phyloP scores from a whole-genome alignment of 83 land plant genomes.

The Picea mariana region DNA sequence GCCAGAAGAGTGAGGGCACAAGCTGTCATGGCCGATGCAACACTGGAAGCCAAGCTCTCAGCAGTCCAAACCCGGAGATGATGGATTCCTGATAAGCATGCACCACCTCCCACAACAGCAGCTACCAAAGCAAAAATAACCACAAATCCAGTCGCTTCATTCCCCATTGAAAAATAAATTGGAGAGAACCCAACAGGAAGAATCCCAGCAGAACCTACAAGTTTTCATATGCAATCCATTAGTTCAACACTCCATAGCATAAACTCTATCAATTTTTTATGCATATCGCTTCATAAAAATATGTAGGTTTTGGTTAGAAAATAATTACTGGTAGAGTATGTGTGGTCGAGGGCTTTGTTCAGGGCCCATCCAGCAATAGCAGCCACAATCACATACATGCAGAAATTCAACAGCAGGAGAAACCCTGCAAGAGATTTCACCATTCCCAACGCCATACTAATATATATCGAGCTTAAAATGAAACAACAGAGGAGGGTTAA shows the following conservation, averaged over 20 bases:
- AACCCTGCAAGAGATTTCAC: neutral
- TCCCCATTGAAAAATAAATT: slow-evolving; percentile 62
- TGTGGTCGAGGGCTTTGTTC: slow-evolving; percentile 12
- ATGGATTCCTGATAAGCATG: slow-evolving; percentile 46
- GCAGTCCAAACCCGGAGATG: slow-evolving; percentile 43
- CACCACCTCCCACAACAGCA: slow-evolving; percentile 61
- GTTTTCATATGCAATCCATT: neutral
- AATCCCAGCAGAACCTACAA: neutral
- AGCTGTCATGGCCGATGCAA: slow-evolving; percentile 50
- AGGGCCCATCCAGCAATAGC: slow-evolving; percentile 82
- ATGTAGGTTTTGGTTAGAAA: slow-evolving; percentile 34
- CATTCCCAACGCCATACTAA: neutral
- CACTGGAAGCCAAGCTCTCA: slow-evolving; percentile 41
- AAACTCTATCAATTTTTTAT: neutral
- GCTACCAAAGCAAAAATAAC: slow-evolving; percentile 59
- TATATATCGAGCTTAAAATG: too few relatives aligned
- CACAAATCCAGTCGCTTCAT: slow-evolving; percentile 72
- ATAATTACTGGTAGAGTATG: neutral
- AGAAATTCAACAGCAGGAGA: slow-evolving; percentile 68
- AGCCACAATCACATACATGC: slow-evolving; percentile 65
- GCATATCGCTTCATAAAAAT: neutral
- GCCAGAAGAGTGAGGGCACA: slow-evolving; percentile 72
- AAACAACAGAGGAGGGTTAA: too few relatives aligned
- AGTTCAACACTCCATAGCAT: neutral
- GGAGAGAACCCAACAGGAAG: slow-evolving; percentile 55